Percentiles rank a stretch among this genome's conserved stretches.
Evolutionary conservation across 2,329 filamentous ascomycete genomes (phyloP).

Genomic region (Trichoderma sp.): DNA sequence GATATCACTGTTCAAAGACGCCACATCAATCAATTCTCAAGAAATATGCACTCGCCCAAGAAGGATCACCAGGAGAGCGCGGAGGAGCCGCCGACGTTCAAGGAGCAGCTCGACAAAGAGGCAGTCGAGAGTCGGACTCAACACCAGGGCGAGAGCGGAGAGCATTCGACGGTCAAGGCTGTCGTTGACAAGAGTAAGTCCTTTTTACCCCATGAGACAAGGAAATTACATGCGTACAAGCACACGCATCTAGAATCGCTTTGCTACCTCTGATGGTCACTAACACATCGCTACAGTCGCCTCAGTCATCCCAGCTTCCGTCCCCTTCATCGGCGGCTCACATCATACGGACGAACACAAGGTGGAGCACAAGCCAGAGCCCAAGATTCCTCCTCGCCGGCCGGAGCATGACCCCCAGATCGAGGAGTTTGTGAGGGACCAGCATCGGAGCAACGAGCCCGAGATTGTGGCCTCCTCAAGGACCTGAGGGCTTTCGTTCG

Average conservation of each 20-base stretch:
- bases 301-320: slow-evolving; percentile 49
- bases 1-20: slow-evolving; percentile 14
- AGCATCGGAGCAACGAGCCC: slow-evolving; percentile 50
- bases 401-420: slow-evolving; percentile 53
- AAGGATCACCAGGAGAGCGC: background rate
- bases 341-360: slow-evolving; percentile 35
- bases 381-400: slow-evolving; percentile 46
- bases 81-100: slow-evolving; percentile 41
- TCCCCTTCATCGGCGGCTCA: slow-evolving; percentile 46
- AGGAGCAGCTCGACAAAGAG: slow-evolving; percentile 49
- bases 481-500: background rate
- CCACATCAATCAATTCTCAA: slow-evolving; percentile 28
- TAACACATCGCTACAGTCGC: slow-evolving; percentile 38
- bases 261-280: background rate
- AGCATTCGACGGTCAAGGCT: background rate
- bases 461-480: background rate
- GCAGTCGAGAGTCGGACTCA: slow-evolving; percentile 39
- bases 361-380: slow-evolving; percentile 31
- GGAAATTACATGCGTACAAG: background rate
- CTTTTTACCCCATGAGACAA: background rate
- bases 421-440: slow-evolving; percentile 56
- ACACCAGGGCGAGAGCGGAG: background rate
- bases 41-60: slow-evolving; percentile 13
- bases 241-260: background rate
- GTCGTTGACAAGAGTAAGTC: slow-evolving; percentile 18